phyloP scores from a whole-genome alignment of 176 grass and related monocot species.

The Oryza longistaminata region DNA sequence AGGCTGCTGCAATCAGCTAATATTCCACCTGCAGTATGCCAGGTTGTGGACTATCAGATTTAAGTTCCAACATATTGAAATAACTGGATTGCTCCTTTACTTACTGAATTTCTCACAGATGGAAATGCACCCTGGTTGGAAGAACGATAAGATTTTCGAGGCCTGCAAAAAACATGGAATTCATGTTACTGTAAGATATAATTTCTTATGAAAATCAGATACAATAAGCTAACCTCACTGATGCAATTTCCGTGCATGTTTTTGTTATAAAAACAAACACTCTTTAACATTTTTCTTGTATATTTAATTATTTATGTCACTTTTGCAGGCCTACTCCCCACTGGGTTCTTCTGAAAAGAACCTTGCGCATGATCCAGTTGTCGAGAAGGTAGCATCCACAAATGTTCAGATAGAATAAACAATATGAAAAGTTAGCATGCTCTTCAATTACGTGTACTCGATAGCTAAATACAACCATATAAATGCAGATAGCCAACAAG shows the following conservation, averaged over 20 bases:
- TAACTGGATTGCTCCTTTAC: neutral
- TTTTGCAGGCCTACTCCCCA: slow-evolving; percentile 72
- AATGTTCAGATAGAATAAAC: neutral
- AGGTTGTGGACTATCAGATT: slow-evolving; percentile 42
- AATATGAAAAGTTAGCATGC: neutral
- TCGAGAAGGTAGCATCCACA: slow-evolving; percentile 33
- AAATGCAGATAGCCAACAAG: slow-evolving; percentile 61
- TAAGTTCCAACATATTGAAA: neutral
- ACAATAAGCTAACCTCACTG: neutral
- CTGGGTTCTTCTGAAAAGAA: slow-evolving; percentile 63
- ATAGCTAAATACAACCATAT: neutral
- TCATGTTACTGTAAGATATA: slow-evolving; percentile 67
- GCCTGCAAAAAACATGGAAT: slow-evolving; percentile 75
- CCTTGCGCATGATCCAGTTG: slow-evolving; percentile 59
- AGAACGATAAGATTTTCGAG: slow-evolving; percentile 76
- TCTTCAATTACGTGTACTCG: neutral
- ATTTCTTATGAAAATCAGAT: slow-evolving; percentile 11
- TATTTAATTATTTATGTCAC: neutral
- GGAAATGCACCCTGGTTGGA: slow-evolving; percentile 89
- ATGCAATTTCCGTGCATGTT: neutral
- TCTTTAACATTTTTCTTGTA: neutral
- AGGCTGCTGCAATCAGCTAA: slow-evolving; percentile 48
- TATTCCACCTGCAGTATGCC: slow-evolving; percentile 64
- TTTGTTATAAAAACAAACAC: neutral
- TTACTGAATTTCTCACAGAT: slow-evolving; percentile 44